Conservation (phyloP, 2,329 filamentous ascomycete genomes). For the Stachybotrys echinatus region DNA sequence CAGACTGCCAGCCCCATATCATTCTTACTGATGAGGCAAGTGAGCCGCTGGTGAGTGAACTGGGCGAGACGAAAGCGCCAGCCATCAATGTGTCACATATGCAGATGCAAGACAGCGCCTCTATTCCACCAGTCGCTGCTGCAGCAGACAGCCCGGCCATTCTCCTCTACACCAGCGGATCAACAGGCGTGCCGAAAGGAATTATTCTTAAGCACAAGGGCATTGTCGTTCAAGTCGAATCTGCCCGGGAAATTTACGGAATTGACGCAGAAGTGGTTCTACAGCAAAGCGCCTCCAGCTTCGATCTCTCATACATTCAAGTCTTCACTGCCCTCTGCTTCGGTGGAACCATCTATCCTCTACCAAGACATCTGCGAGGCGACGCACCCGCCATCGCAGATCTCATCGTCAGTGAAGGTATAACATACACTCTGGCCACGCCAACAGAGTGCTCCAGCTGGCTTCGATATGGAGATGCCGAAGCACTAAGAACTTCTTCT, state of each 20-base stretch:
- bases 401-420: background rate
- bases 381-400: conserved; percentile 1
- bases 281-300: conserved; percentile 2
- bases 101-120: background rate
- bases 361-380: background rate
- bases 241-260: background rate
- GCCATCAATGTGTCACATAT: background rate
- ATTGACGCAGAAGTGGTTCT: background rate
- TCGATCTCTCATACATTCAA: conserved; percentile 1
- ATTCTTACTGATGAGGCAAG: background rate
- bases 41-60: too few species aligned
- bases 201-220: background rate
- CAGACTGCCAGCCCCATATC: background rate
- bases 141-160: background rate
- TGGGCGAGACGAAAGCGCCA: background rate
- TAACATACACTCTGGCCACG: conserved; percentile 3
- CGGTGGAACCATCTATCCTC: conserved; percentile 1
- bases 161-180: background rate
- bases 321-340: background rate
- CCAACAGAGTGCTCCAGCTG: conserved; percentile 5
- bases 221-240: background rate
- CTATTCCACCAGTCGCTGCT: too few species aligned
- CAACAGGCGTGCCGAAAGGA: background rate
- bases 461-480: background rate
- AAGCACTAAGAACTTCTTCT: background rate